Base-by-base conservation (phyloP, 805 yeast species). In the Teunomyces panamensis region DNA sequence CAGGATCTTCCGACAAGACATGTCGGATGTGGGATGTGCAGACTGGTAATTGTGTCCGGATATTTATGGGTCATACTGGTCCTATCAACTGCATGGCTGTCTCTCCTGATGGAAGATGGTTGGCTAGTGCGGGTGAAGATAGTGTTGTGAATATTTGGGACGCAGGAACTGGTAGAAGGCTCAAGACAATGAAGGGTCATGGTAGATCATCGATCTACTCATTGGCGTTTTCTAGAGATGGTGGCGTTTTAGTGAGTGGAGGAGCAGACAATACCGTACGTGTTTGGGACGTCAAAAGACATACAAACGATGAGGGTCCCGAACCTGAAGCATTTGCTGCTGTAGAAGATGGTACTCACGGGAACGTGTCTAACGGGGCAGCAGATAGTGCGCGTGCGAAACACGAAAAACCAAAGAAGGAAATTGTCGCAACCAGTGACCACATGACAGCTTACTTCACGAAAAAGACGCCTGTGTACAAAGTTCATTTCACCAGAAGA, bases 1-100 rank as follows among this genome's bases (percentile, higher is more conserved):
- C 99, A 0, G 99, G 99, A 5, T 89, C 96, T 5, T 81, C 91
- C 53, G 99, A 94, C 68, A 89, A 90, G 69, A 89, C 98, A 0
- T 86, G 95, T 60, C 78, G 99, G 53, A 91, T 94, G 97, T 94
- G 99, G 99, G 99, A 94, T 65, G 83, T 94, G 24, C 80, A 84
- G 32, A 79, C 84, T 36, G 99, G 99, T 34, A 84, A 83, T 54
- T 83, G 95, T 35, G 97, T 91, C 27, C 79, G 99, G 52, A 83
- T 94, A 8, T 92, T 94, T 65, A 81, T 89, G 65, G 97, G 97
- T 1, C 97, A 91, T 59, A 81, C 90, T 2, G 90, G 91, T n/a
- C 86, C 97, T 1, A 80, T 94, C 17, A 86, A 88, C 52, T 78
- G 90, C 14, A 71, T 89, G 55, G 90, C 96, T 0, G 96, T 89